Base-by-base conservation (phyloP, 495 filamentous ascomycete genomes). In the Aspergillus steynii region DNA sequence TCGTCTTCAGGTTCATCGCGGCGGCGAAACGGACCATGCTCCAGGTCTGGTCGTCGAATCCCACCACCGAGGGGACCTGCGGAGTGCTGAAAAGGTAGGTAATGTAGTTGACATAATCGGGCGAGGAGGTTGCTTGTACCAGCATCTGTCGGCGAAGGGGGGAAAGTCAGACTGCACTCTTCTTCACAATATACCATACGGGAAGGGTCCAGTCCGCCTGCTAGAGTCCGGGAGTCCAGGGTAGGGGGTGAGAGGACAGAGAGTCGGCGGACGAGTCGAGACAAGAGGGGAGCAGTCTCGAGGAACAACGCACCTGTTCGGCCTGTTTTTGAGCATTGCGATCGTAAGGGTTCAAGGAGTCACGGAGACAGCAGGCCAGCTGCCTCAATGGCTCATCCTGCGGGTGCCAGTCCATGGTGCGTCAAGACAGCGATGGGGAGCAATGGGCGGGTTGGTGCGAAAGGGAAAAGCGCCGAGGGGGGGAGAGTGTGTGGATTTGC, bases 31-130 rank as follows among this genome's bases (percentile, higher is more conserved):
- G 86, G 56, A 96, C 88, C 34, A 89, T 71, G 68, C 88, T 85
- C 74, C 88, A 95, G 58, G 72, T 89, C 78, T 29, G 78, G 68
- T 49, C 71, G 47, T 64, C 78, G 67, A 89, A 83, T 28, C 79
- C 80, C 52, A 93, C 68, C 1, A 77, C 80, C 10, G 81, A 65
- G 15, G 89, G 86, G 37, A 82, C 76, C 59, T 86, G 81, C 58
- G 85, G 74, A 55, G 86, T 91, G 53, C 88, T 90, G 72, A 96
- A 90, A 25, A 99, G 83, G 70, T 92, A 97, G 53, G 91, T 89
- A 52, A 99, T 85, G 72, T 99, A 99, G 75, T 97, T 97, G 76
- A 94, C 91, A 81, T 97, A 92, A 73, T 97, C 94, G 8, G 94
- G 94, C 15, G 88, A 96, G 14, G 85, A 78, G 71, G 93, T 94